A percentile compares a stretch with the other conserved stretches of the same genome.
Conservation (phyloP, 257 asterid species). For the Coffea eugenioides region DNA sequence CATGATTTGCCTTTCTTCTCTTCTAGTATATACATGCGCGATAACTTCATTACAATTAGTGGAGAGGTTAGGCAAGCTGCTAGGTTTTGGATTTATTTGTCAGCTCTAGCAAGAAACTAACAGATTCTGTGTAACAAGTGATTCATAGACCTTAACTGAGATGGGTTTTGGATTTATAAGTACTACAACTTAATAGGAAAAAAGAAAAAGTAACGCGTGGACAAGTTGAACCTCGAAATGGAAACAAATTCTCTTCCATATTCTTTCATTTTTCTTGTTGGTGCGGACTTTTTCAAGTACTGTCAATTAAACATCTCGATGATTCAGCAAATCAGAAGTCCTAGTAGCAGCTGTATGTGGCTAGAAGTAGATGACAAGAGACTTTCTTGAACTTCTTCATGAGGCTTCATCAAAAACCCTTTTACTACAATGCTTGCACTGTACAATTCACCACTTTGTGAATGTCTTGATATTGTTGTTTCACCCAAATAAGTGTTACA, state of each 20-base stretch:
- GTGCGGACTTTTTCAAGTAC: neutral
- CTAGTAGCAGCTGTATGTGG: neutral
- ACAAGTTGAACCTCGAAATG: too few species aligned
- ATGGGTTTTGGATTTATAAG: too few species aligned
- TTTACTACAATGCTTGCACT: too few species aligned
- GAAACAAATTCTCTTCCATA: neutral
- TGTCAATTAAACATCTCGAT: neutral
- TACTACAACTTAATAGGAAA: neutral
- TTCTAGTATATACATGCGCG: too few species aligned
- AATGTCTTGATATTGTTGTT: neutral
- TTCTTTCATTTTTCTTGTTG: neutral
- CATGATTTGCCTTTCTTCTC: too few species aligned
- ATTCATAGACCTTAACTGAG: too few species aligned
- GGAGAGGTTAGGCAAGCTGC: too few species aligned
- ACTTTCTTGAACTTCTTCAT: neutral
- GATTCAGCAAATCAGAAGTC: neutral
- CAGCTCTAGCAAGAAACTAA: too few species aligned
- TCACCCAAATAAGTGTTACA: neutral
- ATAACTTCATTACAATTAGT: too few species aligned
- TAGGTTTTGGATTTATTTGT: too few species aligned
- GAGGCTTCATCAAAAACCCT: neutral
- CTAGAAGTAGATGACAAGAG: neutral
- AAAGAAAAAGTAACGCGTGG: too few species aligned
- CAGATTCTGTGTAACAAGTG: too few species aligned
- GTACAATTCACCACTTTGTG: neutral